Base-by-base conservation (phyloP, 305 asterid genomes). In the Salvia sclarea region DNA sequence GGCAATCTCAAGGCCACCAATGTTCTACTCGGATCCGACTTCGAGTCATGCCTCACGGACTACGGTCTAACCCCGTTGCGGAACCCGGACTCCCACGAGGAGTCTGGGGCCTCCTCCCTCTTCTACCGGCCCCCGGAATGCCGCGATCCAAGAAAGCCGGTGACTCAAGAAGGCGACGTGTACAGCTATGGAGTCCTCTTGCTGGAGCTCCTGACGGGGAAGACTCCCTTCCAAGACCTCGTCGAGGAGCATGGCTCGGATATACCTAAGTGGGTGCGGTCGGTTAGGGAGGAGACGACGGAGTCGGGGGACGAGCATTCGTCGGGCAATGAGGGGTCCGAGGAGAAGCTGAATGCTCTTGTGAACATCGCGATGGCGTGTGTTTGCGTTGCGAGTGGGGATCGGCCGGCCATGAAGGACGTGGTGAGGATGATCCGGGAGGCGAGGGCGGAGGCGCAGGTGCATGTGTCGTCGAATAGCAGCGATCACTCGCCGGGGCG, bases 401-500 rank as follows among this genome's bases (percentile, higher is more conserved):
- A 69, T 17, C 80, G 99, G 9, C 98, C 96, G 1, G 53, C 58
- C 6, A 86, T 81, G 82, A 82, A 78, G 88, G 99, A 94, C 16
- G 90, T 94, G 6, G 50, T 89, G 72, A 78, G 83, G 89, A 89
- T 89, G 99, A 83, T 87, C 6, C 82, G 92, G 54, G 98, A 94
- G 70, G 82, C 89, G 12, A 85, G 99, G 50, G 95, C 96, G 1
- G 97, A 89, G 71, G 97, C 88, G 10, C 96, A 87, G 12, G 96
- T 86, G 12, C 96, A 87, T 6, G 79, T 80, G 25, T 94, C 99
- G 11, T 91, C 96, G 2, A 91, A 94, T 41, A 86, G 96, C 71
- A 94, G 97, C 60, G 96, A 86, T 21, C 99, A 88, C 80, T 94
- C 98, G 5, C 98, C 99, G 0, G 99, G 99, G 40, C 80, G 98